Evolutionary conservation across 768 basidiomycete genomes (phyloP), one percentile per base, ranked within the genome.

Genomic region (Gloeopeniophorella convolvens): DNA sequence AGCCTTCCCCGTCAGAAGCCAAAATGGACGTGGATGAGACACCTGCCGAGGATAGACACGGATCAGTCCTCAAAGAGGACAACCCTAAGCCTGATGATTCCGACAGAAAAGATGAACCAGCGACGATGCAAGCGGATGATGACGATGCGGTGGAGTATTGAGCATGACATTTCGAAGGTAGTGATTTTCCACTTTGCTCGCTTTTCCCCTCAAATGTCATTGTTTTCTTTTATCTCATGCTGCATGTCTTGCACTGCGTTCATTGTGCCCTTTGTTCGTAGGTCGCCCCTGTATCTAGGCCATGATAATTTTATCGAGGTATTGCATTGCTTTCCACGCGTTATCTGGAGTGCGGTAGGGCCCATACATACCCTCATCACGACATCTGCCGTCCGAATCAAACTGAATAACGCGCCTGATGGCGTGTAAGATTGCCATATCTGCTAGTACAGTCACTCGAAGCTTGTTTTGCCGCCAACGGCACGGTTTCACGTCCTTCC

Each of bases 121-220:
- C 72, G 31, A 63, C 73, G 7, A 74, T 77, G 68, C 79, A 76
- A 56, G 81, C 78, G 42, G 84, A 87, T 50, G 86, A 85, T 56
- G 86, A 88, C 55, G 86, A 88, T 62, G 86, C 84, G 10, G 84
- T 89, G 37, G 86, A 89, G 68, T 89, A 88, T 69, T 87, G 50
- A 56, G 30, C 13, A 16, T 18, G 18, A 33, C 31, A 24, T 26
- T 44, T 30, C 10, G 28, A 55, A 58, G 54, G 46, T 55, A 42
- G 54, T 51, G 33, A 42, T 41, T 16, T 50, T 33, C 46, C 20
- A 20, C 9, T 30, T 28, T 4, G 16, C 30, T 42, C 36, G 30
- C 42, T 57, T 27, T 36, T 46, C 34, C n/a, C 18, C 18, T 36
- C 43, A 45, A 43, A 41, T 55, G 48, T 41, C 37, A 18, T 45